Evolutionary conservation across 305 asterid species (phyloP), one percentile per base, ranked within the genome.

Genomic region (Nicotiana rustica): DNA sequence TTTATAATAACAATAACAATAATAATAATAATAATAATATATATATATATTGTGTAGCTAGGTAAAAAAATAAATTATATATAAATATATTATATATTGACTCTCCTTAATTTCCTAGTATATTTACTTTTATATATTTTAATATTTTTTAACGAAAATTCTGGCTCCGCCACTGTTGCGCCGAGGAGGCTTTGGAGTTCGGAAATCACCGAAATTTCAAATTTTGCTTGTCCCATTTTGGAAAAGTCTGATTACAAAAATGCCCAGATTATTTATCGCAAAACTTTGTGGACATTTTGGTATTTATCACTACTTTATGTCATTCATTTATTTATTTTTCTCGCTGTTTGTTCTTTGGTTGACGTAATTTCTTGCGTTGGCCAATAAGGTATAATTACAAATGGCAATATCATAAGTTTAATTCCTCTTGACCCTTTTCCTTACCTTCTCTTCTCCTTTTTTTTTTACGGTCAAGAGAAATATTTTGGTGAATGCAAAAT

Each of bases 161-260:
- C 33, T 31, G 33, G 3, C 1, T 29, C 31, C 31, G 31, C 31
- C 31, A 29, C 31, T 31, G 25, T 61, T 44, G 78, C 60, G 60
- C 60, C 57, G 78, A 71, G 38, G 61, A 49, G 44, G 79, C 64
- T 49, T 75, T 49, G 25, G 29, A 49, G 38, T 13, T 49, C 49
- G 79, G 2, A 12, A 14, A 70, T 70, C 38, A 7, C 79, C 7
- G 2, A 21, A 0, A 13, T 75, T 21, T 75, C 79, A 75, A 75
- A 25, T 49, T 49, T 75, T 75, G 64, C 47, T 25, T 21, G 9
- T 73, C 25, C 44, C 52, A 7, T 15, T 73, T 73, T 7, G 62
- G 79, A 49, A 73, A 73, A 4, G 2, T 19, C 12, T 0, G 13
- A 5, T 44, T 47, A 47, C 62, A n/a, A 21, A 49, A 21, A 49